phyloP scores from a whole-genome alignment of 768 basidiomycete species.

The Pleurotus eryngii region DNA sequence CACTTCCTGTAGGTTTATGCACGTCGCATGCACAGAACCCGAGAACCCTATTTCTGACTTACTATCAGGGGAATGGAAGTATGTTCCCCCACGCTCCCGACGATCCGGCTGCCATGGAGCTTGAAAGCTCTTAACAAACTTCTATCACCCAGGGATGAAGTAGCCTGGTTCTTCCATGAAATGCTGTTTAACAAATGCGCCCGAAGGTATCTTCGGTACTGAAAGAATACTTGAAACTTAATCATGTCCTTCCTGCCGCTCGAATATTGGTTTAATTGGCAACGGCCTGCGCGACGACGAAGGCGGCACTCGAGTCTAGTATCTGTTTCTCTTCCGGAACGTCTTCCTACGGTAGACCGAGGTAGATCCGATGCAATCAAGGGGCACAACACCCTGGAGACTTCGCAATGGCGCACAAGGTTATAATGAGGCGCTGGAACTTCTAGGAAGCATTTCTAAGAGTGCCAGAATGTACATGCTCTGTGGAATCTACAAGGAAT shows the following conservation, averaged over 20 bases:
- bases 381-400: too few relatives aligned
- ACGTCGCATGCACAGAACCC: too few relatives aligned
- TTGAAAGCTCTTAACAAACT: neutral
- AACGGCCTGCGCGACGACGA: neutral
- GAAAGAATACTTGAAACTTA: too few relatives aligned
- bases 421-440: neutral
- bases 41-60: too few relatives aligned
- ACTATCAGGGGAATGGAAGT: too few relatives aligned
- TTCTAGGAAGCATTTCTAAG: neutral
- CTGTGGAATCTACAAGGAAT: neutral
- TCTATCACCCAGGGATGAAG: neutral
- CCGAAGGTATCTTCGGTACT: too few relatives aligned
- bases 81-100: neutral
- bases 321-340: neutral
- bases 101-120: neutral
- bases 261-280: neutral
- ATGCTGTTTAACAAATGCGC: too few relatives aligned
- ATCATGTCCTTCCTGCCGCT: too few relatives aligned
- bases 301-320: neutral
- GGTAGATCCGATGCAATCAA: too few relatives aligned
- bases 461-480: neutral
- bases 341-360: neutral
- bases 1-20: too few relatives aligned
- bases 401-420: too few relatives aligned
- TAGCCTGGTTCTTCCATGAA: neutral